Percentiles rank a stretch among this genome's conserved stretches.
Conservation (phyloP, 2,329 filamentous ascomycete genomes). For the Diplodia intermedia region DNA sequence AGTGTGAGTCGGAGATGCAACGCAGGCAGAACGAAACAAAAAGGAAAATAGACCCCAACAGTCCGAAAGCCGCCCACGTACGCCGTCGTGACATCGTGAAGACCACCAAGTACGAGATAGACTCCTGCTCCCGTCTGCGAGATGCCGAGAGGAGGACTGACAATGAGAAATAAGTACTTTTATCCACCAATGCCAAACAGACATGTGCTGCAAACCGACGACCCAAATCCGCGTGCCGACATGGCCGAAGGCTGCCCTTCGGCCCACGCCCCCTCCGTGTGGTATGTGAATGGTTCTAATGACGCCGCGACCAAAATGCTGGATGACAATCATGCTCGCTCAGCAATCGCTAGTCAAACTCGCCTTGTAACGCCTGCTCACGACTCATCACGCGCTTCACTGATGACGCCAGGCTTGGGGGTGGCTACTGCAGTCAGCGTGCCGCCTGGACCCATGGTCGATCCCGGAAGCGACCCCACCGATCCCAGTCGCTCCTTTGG, state of each 20-base stretch:
- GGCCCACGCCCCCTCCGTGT: slow-evolving; percentile 9
- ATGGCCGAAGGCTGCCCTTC: neutral
- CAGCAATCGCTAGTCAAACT: slow-evolving; percentile 30
- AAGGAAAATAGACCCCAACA: slow-evolving; percentile 16
- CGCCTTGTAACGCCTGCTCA: slow-evolving; percentile 37
- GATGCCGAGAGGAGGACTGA: slow-evolving; percentile 14
- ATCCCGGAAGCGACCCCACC: slow-evolving; percentile 43
- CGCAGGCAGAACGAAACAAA: neutral
- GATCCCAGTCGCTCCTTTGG: slow-evolving; percentile 53
- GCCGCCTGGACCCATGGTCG: slow-evolving; percentile 38
- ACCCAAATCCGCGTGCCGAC: slow-evolving; percentile 12
- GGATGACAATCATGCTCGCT: slow-evolving; percentile 32
- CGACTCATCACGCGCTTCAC: slow-evolving; percentile 50
- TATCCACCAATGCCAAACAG: slow-evolving; percentile 30
- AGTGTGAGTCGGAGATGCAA: slow-evolving; percentile 5
- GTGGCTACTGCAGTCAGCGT: slow-evolving; percentile 35
- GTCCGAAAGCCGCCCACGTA: slow-evolving; percentile 25
- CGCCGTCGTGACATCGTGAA: slow-evolving; percentile 32
- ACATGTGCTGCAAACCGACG: slow-evolving; percentile 29
- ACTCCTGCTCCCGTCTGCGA: slow-evolving; percentile 15
- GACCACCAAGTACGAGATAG: slow-evolving; percentile 30
- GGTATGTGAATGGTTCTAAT: slow-evolving; percentile 32
- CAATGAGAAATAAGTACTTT: slow-evolving; percentile 30
- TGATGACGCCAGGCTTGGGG: slow-evolving; percentile 46
- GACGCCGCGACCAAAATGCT: slow-evolving; percentile 31